A percentile compares a stretch with the other conserved stretches of the same genome.
Conservation (phyloP, 768 basidiomycete genomes). For the Mycena galericulata region DNA sequence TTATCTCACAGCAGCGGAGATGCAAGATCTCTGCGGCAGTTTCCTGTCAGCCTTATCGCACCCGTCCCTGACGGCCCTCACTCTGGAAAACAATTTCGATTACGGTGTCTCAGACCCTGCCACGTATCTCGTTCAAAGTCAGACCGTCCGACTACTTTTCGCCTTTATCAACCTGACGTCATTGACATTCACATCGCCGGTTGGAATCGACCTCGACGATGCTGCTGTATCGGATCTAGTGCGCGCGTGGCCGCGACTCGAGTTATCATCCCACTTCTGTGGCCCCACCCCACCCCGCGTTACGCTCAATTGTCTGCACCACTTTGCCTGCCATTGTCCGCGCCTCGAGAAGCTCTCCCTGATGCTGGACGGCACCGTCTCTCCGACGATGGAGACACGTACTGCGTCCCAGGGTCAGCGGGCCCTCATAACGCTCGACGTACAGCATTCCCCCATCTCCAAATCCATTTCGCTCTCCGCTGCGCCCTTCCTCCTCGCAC, state of each 20-base stretch:
- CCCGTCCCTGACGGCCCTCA: no score
- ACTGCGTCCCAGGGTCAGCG: background rate
- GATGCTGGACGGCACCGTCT: background rate
- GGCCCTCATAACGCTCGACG: background rate
- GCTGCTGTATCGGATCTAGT: background rate
- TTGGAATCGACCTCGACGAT: background rate
- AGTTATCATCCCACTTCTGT: background rate
- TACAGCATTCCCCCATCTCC: background rate
- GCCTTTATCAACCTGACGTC: no score
- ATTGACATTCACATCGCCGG: no score
- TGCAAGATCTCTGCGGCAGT: no score
- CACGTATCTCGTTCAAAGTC: no score
- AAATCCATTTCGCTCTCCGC: no score
- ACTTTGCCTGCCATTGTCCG: conserved; percentile 6
- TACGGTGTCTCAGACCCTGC: no score
- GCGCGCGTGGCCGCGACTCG: conserved; percentile 4
- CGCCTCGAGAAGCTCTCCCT: background rate
- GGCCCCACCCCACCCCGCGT: background rate
- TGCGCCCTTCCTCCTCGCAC: no score
- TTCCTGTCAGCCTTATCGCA: no score
- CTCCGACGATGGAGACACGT: background rate
- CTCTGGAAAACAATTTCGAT: no score
- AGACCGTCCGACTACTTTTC: no score
- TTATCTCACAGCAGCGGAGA: no score
- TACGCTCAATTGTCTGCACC: background rate